Evolutionary conservation across 169 alveolate genomes (phyloP).

Genomic region (Plasmodium vinckei): DNA sequence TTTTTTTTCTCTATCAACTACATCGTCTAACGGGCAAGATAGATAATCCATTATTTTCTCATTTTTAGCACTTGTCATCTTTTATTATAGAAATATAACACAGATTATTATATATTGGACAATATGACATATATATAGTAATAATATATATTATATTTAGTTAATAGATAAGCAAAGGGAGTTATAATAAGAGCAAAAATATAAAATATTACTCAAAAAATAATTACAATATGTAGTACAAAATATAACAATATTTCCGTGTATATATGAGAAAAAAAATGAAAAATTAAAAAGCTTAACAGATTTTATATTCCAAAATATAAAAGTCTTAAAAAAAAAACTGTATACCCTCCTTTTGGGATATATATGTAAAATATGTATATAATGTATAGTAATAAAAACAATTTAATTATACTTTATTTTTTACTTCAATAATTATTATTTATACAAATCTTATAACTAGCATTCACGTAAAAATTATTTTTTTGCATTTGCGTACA

Average conservation of each 20-base stretch:
- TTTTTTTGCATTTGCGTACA: neutral
- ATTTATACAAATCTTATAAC: neutral
- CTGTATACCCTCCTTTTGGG: neutral
- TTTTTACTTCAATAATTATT: neutral
- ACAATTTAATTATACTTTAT: neutral
- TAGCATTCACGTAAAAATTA: neutral
- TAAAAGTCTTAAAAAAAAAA: neutral
- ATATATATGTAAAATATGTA: neutral
- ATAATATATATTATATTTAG: neutral
- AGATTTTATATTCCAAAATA: neutral
- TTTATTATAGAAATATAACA: conserved; percentile 2
- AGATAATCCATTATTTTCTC: conserved; percentile 74
- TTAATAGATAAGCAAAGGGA: neutral
- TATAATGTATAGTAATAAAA: conserved; percentile 2
- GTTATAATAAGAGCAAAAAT: neutral
- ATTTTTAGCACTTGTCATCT: conserved; percentile 62
- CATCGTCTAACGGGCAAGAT: conserved; percentile 73
- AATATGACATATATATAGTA: neutral
- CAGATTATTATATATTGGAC: neutral
- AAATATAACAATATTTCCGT: neutral
- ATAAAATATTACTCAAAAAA: neutral
- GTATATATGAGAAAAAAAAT: neutral
- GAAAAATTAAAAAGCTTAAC: neutral
- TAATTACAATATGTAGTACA: neutral
- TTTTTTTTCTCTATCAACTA: conserved; percentile 61